These are phyloP conservation scores for Penicillium italicum DNA, from an alignment of 2,329 filamentous ascomycete species.

Conservation along the genomic window DNA sequence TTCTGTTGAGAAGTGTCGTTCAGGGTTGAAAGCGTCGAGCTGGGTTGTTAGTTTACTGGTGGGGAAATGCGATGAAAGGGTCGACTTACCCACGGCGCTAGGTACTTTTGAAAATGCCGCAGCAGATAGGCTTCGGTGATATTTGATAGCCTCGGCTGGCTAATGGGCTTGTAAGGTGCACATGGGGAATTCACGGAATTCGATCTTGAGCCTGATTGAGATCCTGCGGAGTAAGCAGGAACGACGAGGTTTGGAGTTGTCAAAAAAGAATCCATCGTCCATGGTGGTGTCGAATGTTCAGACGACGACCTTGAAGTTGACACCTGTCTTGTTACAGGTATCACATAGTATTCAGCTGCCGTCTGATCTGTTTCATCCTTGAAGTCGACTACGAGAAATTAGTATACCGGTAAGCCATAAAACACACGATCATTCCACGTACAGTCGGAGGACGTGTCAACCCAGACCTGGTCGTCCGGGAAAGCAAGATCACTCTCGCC, in stretches of 20 bases:
- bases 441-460: conserved; percentile 30
- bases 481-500: conserved; percentile 36
- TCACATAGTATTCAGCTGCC: conserved; percentile 34
- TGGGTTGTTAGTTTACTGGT: conserved; percentile 7
- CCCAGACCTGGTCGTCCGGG: conserved; percentile 34
- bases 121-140: conserved; percentile 35
- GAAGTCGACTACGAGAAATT: conserved; percentile 28
- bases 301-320: conserved; percentile 22
- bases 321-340: conserved; percentile 19
- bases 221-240: conserved; percentile 8
- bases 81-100: conserved; percentile 32
- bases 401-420: background rate
- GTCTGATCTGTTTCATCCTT: conserved; percentile 38
- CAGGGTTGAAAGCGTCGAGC: conserved; percentile 34
- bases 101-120: conserved; percentile 32
- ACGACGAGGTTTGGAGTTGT: conserved; percentile 12
- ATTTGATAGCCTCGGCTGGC: conserved; percentile 25
- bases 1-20: conserved; percentile 31
- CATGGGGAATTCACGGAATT: conserved; percentile 17
- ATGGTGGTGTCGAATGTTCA: conserved; percentile 28
- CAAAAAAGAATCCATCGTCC: conserved; percentile 22
- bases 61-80: background rate
- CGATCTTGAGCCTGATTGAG: conserved; percentile 15
- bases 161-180: conserved; percentile 19
- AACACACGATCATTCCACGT: conserved; percentile 9